These are phyloP conservation scores for Periglandula ipomoeae DNA, from an alignment of 2,329 filamentous ascomycete genomes.

Conservation along the genomic window DNA sequence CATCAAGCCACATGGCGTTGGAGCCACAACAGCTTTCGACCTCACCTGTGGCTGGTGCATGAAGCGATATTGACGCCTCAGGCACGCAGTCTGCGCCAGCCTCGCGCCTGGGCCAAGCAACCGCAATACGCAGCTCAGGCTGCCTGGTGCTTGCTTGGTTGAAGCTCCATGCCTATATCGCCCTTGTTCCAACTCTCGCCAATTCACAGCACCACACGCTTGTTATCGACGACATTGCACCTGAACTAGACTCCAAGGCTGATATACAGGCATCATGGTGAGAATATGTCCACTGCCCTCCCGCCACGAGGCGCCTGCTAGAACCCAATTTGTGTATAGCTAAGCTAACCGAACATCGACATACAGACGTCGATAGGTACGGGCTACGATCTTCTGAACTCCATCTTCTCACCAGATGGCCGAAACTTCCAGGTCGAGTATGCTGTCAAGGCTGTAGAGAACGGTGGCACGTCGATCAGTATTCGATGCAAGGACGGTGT, in stretches of 20 bases:
- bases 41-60: neutral
- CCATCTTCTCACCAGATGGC: slow-evolving; percentile 97
- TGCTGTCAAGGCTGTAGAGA: slow-evolving; percentile 96
- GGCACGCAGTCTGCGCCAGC: neutral
- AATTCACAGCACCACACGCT: neutral
- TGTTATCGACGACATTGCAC: neutral
- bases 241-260: neutral
- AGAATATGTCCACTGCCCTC: slow-evolving; percentile 8
- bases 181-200: slow-evolving; percentile 3
- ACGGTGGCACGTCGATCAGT: slow-evolving; percentile 89
- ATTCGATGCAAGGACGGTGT: slow-evolving; percentile 97
- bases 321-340: neutral
- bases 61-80: slow-evolving; percentile 2
- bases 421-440: slow-evolving; percentile 99
- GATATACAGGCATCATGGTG: slow-evolving; percentile 12
- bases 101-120: neutral
- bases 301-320: neutral
- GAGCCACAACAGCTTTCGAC: neutral
- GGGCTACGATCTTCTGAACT: slow-evolving; percentile 98
- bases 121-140: slow-evolving; percentile 5
- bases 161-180: slow-evolving; percentile 22
- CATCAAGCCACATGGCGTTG: neutral
- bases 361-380: slow-evolving; percentile 95
- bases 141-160: slow-evolving; percentile 8
- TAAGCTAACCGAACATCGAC: neutral